Conservation (phyloP, 345 rosid species). For the Corchorus olitorius region DNA sequence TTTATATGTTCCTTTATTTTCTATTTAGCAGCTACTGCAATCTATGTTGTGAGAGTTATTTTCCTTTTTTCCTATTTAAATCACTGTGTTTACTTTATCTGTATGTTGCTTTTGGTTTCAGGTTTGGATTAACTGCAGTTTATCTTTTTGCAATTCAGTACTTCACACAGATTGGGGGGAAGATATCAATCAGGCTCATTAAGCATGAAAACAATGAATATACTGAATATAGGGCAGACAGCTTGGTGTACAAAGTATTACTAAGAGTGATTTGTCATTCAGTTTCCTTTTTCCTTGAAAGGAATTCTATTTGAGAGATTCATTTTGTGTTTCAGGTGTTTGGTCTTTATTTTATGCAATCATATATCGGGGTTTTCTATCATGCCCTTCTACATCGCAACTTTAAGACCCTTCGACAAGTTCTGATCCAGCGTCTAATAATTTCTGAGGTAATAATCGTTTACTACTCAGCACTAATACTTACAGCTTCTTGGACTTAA, state of each 20-base stretch:
- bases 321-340: slow-evolving; percentile 66
- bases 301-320: slow-evolving; percentile 21
- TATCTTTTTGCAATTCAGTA: slow-evolving; percentile 85
- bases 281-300: slow-evolving; percentile 5
- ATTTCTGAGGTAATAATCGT: slow-evolving; percentile 53
- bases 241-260: slow-evolving; percentile 86
- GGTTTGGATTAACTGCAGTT: slow-evolving; percentile 76
- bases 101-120: slow-evolving; percentile 42
- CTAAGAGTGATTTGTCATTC: slow-evolving; percentile 20
- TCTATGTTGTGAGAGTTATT: background rate
- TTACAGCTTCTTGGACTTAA: slow-evolving; percentile 5
- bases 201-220: slow-evolving; percentile 72
- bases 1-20: slow-evolving; percentile 6
- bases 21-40: background rate
- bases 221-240: slow-evolving; percentile 76
- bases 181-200: slow-evolving; percentile 75
- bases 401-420: slow-evolving; percentile 79
- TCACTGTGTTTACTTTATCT: background rate
- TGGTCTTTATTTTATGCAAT: slow-evolving; percentile 94
- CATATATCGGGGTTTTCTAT: slow-evolving; percentile 92
- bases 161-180: slow-evolving; percentile 79
- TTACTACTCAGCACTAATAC: slow-evolving; percentile 16
- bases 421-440: slow-evolving; percentile 76
- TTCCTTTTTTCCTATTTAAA: background rate
- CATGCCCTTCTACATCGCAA: slow-evolving; percentile 90